Conservation (phyloP, 2,329 filamentous ascomycete genomes). For the Cladorrhinum sp. region DNA sequence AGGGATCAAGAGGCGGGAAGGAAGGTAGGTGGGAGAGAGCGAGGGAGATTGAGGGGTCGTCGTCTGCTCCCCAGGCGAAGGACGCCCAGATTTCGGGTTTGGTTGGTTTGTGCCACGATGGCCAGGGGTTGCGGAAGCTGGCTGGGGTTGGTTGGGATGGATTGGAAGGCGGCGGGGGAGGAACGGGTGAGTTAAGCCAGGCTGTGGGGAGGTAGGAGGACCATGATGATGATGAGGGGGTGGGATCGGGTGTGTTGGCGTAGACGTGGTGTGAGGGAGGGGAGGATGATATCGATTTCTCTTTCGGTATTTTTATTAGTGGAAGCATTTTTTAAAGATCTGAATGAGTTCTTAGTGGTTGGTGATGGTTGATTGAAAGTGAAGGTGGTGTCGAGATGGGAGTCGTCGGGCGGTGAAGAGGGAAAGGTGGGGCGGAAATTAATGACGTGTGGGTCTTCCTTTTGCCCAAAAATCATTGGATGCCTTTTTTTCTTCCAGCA, state of each 20-base stretch:
- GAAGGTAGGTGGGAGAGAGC: slow-evolving; percentile 21
- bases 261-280: slow-evolving; percentile 17
- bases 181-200: not conserved
- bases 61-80: slow-evolving; percentile 26
- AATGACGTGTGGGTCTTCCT: not conserved
- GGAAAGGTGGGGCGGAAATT: not conserved
- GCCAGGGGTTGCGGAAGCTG: slow-evolving; percentile 31
- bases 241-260: not conserved
- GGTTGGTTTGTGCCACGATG: slow-evolving; percentile 28
- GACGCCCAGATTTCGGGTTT: slow-evolving; percentile 20
- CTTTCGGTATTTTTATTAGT: not conserved
- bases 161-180: not conserved
- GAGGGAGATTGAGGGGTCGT: slow-evolving; percentile 22
- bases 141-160: not conserved
- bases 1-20: not conserved
- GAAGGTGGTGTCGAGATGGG: not conserved
- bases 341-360: not conserved
- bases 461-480: too few species aligned
- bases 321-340: not conserved
- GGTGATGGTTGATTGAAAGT: not conserved
- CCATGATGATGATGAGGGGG: slow-evolving; percentile 8
- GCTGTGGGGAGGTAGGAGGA: slow-evolving; percentile 13
- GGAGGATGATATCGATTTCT: not conserved
- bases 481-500: too few species aligned
- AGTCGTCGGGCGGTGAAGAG: not conserved